Conservation (phyloP, 1,284 basidiomycete genomes). For the Ceratobasidium sp. region DNA sequence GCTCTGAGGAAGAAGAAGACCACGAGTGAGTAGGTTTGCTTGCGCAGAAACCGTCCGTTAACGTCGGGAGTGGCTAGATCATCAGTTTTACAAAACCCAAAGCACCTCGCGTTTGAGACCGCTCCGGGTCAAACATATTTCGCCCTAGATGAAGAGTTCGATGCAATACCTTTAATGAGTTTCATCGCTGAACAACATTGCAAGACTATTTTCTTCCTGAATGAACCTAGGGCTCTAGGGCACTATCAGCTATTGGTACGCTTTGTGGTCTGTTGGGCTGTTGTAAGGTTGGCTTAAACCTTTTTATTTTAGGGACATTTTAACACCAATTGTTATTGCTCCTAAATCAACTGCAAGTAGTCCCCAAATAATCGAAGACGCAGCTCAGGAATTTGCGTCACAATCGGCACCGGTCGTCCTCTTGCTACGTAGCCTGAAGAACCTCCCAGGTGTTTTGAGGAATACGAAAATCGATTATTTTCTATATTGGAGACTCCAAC, state of each 20-base stretch:
- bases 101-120: too few relatives aligned
- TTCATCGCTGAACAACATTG: neutral
- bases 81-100: too few relatives aligned
- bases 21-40: too few relatives aligned
- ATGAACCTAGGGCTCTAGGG: neutral
- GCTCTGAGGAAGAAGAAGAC: too few relatives aligned
- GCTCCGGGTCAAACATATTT: conserved; percentile 3
- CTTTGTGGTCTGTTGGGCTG: neutral
- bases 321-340: neutral
- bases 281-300: too few relatives aligned
- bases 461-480: neutral
- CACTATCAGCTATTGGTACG: conserved; percentile 8
- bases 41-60: too few relatives aligned
- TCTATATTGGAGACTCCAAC: neutral
- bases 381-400: neutral
- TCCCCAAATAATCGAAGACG: neutral
- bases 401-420: neutral
- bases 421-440: neutral
- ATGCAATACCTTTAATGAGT: conserved; percentile 22
- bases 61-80: too few relatives aligned
- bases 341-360: neutral
- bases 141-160: conserved; percentile 17
- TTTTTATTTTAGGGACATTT: neutral
- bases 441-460: neutral
- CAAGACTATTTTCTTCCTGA: neutral